Conservation (phyloP, 164 flowering plant genomes). For the Piper betle region DNA sequence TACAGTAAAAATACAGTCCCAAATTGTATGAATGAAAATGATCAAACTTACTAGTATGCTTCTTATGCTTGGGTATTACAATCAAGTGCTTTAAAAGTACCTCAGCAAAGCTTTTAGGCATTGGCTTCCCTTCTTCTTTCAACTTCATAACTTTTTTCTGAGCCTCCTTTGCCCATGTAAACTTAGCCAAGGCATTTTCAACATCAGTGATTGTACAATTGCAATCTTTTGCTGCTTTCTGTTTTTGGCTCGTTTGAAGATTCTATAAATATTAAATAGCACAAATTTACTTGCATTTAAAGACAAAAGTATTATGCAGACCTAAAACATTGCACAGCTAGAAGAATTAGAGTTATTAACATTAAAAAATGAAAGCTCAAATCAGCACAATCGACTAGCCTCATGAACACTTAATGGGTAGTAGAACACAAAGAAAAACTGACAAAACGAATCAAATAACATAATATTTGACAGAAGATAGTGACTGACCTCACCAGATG, state of each 20-base stretch:
- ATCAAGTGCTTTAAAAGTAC: conserved; percentile 15
- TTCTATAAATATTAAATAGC: conserved; percentile 36
- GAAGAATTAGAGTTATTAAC: too few species aligned
- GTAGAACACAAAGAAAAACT: too few species aligned
- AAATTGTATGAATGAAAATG: too few species aligned
- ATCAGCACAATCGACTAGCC: not conserved
- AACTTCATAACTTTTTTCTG: conserved; percentile 63
- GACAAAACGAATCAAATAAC: not conserved
- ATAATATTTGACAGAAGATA: not conserved
- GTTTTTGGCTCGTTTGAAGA: conserved; percentile 57
- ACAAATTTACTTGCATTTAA: not conserved
- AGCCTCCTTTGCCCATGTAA: conserved; percentile 82
- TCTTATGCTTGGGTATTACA: not conserved
- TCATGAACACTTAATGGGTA: not conserved
- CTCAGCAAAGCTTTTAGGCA: conserved; percentile 74
- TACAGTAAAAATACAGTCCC: too few species aligned
- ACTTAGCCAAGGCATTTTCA: conserved; percentile 73
- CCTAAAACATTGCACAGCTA: not conserved
- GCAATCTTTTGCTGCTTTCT: conserved; percentile 69
- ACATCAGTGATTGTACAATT: conserved; percentile 78
- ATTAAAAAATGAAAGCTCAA: too few species aligned
- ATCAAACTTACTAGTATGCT: too few species aligned
- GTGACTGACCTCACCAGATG: conserved; percentile 62
- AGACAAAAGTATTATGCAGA: not conserved
- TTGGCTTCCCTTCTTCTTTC: conserved; percentile 84